Percentiles rank a stretch among this genome's conserved stretches.
These are phyloP conservation scores for Endoconidiophora polonica DNA, from an alignment of 2,329 filamentous ascomycete genomes.

Conservation along the genomic window DNA sequence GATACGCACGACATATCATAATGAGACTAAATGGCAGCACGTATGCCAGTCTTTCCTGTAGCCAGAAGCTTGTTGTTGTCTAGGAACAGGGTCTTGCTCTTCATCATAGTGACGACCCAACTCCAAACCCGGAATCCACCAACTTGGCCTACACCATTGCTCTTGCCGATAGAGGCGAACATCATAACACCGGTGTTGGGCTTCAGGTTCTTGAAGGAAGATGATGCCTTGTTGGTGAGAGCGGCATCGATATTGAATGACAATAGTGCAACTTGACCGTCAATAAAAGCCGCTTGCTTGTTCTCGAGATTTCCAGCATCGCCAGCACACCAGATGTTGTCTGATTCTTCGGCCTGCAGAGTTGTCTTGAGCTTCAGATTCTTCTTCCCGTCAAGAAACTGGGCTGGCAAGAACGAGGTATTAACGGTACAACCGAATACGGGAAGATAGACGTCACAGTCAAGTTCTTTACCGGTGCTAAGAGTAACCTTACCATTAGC, in stretches of 20 bases:
- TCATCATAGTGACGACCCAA: constrained; percentile 23
- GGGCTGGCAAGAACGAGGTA: constrained; percentile 25
- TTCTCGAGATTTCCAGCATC: constrained; percentile 27
- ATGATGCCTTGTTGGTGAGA: constrained; percentile 19
- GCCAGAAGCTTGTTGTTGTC: constrained; percentile 19
- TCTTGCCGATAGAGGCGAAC: constrained; percentile 25
- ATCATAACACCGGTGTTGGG: constrained; percentile 19
- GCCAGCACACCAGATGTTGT: constrained; percentile 28
- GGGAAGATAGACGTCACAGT: constrained; percentile 20
- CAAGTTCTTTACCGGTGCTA: constrained; percentile 13
- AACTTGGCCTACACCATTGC: constrained; percentile 24
- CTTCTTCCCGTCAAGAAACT: constrained; percentile 21
- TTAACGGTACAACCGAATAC: constrained; percentile 30
- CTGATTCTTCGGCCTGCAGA: constrained; percentile 19
- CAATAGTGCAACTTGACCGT: constrained; percentile 21
- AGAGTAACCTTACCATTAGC: constrained; percentile 23
- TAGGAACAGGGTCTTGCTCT: constrained; percentile 24
- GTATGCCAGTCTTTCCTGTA: constrained; percentile 20
- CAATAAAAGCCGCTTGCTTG: constrained; percentile 19
- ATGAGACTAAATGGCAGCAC: background rate
- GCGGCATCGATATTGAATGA: constrained; percentile 20
- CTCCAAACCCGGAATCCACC: constrained; percentile 23
- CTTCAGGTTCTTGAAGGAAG: constrained; percentile 18
- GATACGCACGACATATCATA: background rate
- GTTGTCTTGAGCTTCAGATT: constrained; percentile 23